Evolutionary conservation across 2,329 filamentous ascomycete genomes (phyloP).

Genomic region (Cadophora luteo-olivacea): DNA sequence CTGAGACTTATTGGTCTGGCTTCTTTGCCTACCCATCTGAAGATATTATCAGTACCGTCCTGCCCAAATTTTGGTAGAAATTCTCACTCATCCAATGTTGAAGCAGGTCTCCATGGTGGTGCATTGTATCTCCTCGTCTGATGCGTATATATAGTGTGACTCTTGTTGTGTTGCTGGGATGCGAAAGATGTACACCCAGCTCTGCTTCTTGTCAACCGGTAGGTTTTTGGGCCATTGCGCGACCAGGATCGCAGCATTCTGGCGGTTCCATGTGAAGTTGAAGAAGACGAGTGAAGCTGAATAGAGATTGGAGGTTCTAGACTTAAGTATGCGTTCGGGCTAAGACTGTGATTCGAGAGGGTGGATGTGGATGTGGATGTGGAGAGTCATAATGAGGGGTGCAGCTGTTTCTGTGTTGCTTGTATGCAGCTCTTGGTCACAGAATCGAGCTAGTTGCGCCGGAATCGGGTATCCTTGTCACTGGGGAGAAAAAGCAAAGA

Average conservation of each 20-base stretch:
- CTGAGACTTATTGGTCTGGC: constrained; percentile 94
- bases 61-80: background rate
- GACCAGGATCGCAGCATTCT: constrained; percentile 45
- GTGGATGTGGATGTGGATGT: background rate
- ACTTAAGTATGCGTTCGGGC: background rate
- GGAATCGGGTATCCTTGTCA: constrained; percentile 15
- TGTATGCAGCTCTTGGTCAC: constrained; percentile 23
- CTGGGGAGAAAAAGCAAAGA: constrained; percentile 1
- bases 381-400: constrained; percentile 16
- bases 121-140: constrained; percentile 33
- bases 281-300: constrained; percentile 5
- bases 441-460: constrained; percentile 9
- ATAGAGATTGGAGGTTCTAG: background rate
- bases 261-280: constrained; percentile 43
- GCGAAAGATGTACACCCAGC: constrained; percentile 25
- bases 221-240: constrained; percentile 43
- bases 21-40: constrained; percentile 90
- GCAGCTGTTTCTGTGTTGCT: constrained; percentile 16
- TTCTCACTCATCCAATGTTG: constrained; percentile 68
- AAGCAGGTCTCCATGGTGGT: constrained; percentile 66
- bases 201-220: constrained; percentile 37
- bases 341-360: background rate
- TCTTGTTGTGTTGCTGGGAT: constrained; percentile 16
- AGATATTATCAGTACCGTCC: constrained; percentile 25
- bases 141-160: background rate